Percentiles rank a stretch among this genome's conserved stretches.
phyloP scores from a whole-genome alignment of 257 asterid species.

The Solanum microdontum region DNA sequence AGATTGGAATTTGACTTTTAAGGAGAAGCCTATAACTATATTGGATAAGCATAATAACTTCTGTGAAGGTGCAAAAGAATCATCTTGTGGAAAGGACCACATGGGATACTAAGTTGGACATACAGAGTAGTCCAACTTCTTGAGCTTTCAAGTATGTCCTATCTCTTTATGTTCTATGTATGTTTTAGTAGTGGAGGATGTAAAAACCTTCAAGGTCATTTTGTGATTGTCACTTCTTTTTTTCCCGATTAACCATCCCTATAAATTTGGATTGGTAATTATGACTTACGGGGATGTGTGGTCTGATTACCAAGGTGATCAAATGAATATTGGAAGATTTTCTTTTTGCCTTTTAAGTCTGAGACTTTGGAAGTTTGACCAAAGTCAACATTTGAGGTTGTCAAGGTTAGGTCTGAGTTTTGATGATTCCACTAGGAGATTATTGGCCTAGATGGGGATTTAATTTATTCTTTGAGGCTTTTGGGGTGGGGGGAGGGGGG shows the following conservation, averaged over 20 bases:
- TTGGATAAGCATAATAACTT: background rate
- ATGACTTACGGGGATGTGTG: background rate
- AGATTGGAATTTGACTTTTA: background rate
- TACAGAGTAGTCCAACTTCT: background rate
- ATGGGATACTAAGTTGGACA: background rate
- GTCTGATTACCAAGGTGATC: background rate
- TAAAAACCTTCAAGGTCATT: background rate
- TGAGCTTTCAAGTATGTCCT: background rate
- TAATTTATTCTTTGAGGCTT: background rate
- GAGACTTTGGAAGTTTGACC: background rate
- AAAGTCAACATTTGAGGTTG: background rate
- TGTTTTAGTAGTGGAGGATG: background rate
- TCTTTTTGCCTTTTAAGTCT: background rate
- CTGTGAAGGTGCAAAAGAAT: background rate
- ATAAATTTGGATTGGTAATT: background rate
- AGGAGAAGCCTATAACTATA: background rate
- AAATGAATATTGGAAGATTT: background rate
- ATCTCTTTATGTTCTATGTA: background rate
- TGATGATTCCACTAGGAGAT: background rate
- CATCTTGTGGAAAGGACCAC: background rate
- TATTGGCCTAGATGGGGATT: background rate
- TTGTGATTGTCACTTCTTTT: background rate
- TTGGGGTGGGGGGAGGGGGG: rapidly evolving
- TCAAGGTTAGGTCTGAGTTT: background rate
- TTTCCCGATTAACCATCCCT: background rate